Evolutionary conservation across 2,329 filamentous ascomycete genomes (phyloP), one percentile per base, ranked within the genome.

Genomic region (Cyclaneusma minus): DNA sequence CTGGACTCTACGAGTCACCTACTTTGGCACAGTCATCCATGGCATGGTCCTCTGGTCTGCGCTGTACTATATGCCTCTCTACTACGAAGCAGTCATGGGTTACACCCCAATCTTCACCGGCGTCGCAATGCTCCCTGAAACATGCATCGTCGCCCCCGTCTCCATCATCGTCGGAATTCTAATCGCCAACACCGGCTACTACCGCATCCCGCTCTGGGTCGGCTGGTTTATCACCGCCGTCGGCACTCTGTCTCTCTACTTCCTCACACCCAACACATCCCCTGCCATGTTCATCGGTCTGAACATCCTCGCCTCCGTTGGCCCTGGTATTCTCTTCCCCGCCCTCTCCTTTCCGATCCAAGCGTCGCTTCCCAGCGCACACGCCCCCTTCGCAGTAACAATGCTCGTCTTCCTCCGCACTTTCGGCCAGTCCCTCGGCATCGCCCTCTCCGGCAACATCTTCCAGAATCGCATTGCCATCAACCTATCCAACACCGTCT

Each of bases 381-480:
- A 75, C 39, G 62, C 72, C 21, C 63, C 68, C 2, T 67, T 68
- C 32, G 64, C 68, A 0, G 62, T 64, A 1, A 71, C 66, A 7
- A 66, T 80, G 54, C 77, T 73, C 49, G 64, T 62, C 28, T 81
- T 82, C 53, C 61, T 72, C 38, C 63, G 71, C 9, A 61, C 64
- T 2, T 60, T 79, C 13, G 75, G 75, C 1, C 70, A 78, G 42
- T 58, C 65, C 0, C 49, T 79, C 7, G 74, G 74, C 13, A 67
- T 80, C 3, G 71, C 74, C 2, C 56, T 78, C 27, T 68, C 69
- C 2, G 73, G 75, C 3, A 69, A 74, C 16, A 61, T 77, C 28
- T 80, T 81, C 50, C 72, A 81, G 47, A 81, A 79, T 36, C 57
- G 17, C 10, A 13, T 25, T 7, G 9, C 10, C 9, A 13, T 7